phyloP scores from a whole-genome alignment of 2,329 filamentous ascomycete species.

The Fusarium burgessii region DNA sequence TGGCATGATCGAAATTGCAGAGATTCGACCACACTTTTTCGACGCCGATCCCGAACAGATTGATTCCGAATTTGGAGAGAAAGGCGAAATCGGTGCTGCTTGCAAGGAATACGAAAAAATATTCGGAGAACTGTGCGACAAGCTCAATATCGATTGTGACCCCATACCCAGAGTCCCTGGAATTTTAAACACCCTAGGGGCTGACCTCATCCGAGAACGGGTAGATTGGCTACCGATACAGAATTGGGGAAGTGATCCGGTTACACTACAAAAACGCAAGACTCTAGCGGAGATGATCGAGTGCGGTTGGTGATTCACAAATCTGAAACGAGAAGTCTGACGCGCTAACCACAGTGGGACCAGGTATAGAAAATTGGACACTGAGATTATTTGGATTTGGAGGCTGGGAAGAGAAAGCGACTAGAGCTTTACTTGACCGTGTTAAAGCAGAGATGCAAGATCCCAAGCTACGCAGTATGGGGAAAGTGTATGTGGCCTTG shows the following conservation, averaged over 20 bases:
- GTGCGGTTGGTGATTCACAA: constrained; percentile 47
- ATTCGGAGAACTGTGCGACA: constrained; percentile 46
- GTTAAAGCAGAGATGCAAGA: constrained; percentile 50
- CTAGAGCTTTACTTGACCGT: constrained; percentile 48
- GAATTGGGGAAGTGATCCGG: constrained; percentile 55
- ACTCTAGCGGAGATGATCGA: constrained; percentile 54
- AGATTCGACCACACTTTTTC: constrained; percentile 56
- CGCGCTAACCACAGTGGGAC: constrained; percentile 12
- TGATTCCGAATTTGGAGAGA: constrained; percentile 24
- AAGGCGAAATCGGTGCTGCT: constrained; percentile 41
- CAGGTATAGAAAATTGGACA: constrained; percentile 49
- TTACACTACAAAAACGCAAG: constrained; percentile 53
- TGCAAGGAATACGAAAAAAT: constrained; percentile 53
- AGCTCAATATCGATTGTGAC: constrained; percentile 55
- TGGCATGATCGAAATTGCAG: constrained; percentile 59
- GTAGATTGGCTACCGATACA: constrained; percentile 58
- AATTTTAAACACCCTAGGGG: constrained; percentile 54
- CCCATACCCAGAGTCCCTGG: constrained; percentile 52
- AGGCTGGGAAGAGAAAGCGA: constrained; percentile 51
- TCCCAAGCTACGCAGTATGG: constrained; percentile 45
- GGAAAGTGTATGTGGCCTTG: constrained; percentile 48
- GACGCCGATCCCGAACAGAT: constrained; percentile 51
- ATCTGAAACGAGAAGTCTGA: not conserved
- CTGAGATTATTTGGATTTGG: constrained; percentile 49
- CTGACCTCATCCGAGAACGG: constrained; percentile 55